Evolutionary conservation across 2,329 filamentous ascomycete species (phyloP), one percentile per base, ranked within the genome.

Genomic region (Cordyceps javanica): DNA sequence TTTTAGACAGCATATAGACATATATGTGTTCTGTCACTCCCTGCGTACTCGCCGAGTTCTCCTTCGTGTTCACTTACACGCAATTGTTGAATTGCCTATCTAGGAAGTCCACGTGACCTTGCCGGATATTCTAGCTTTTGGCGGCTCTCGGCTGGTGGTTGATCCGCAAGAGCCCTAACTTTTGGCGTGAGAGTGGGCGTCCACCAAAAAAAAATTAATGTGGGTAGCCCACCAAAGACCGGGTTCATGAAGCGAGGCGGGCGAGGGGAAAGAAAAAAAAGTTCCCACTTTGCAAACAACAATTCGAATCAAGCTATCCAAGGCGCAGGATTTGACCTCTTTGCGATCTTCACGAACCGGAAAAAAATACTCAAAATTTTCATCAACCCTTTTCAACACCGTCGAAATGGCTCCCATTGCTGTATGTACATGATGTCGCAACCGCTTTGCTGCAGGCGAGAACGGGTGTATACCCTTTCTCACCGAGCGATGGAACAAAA

Each of bases 381-480:
- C 58, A 60, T 58, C 53, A 41, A 56, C 59, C 60, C 57, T 56
- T 61, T 50, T 60, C 64, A 66, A 69, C 63, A 70, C 76, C 69
- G 61, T 60, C 62, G 64, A 77, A 89, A 96, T 96, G 91, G 89
- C 88, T 86, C 83, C 88, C 77, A 82, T 82, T 78, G 83, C 88
- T 80, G 92, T 97, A 96, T 80, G 91, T 96, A 85, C 77, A 73
- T 77, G 75, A 79, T 82, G 39, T 56, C 54, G 34, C 55, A 55
- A 88, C 76, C 79, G 91, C 91, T 96, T 95, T 96, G 91, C 91
- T 96, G 91, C 89, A 90, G 84, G 86, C 81, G 77, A 75, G 75
- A 25, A 38, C 34, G 34, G 59, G 49, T 53, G 59, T 55, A 19
- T 21, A 38, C 25, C 28, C 13, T 21, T 1, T 23, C 34, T 28